These are phyloP conservation scores for Scopulariopsis brevicaulis DNA, from an alignment of 2,329 filamentous ascomycete genomes.

Conservation along the genomic window DNA sequence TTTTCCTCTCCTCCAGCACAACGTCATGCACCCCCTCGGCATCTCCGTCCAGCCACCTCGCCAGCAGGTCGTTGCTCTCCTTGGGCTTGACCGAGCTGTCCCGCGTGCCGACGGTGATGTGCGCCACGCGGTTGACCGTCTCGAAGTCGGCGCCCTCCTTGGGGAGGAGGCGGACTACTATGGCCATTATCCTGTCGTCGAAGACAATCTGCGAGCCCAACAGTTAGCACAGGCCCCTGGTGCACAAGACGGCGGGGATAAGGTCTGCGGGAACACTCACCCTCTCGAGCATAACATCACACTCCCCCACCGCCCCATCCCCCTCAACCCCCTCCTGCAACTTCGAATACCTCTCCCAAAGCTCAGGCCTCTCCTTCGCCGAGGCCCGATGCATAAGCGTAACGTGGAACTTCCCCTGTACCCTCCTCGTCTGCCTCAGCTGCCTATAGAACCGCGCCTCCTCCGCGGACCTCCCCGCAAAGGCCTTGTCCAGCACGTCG, in stretches of 20 bases:
- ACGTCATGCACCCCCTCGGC: constrained; percentile 34
- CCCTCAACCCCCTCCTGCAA: constrained; percentile 37
- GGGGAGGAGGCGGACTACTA: constrained; percentile 61
- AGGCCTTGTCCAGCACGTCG: constrained; percentile 56
- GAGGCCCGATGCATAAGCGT: constrained; percentile 77
- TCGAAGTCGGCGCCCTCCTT: constrained; percentile 38
- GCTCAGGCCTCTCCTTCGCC: constrained; percentile 45
- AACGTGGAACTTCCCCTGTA: constrained; percentile 85
- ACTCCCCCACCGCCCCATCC: constrained; percentile 41
- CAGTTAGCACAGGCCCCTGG: not conserved
- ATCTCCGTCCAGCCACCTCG: constrained; percentile 56
- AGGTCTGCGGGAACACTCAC: constrained; percentile 26
- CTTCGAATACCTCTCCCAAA: constrained; percentile 66
- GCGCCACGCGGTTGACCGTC: constrained; percentile 67
- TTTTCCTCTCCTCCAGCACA: constrained; percentile 35
- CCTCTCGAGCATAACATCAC: constrained; percentile 51
- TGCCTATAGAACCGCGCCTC: constrained; percentile 54
- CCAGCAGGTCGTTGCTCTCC: constrained; percentile 82
- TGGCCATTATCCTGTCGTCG: constrained; percentile 80
- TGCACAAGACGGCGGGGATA: constrained; percentile 28
- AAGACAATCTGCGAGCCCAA: constrained; percentile 52
- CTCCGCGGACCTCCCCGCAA: constrained; percentile 40
- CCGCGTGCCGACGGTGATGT: constrained; percentile 83
- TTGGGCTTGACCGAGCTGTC: constrained; percentile 70
- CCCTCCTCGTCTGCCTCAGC: constrained; percentile 59